These are phyloP conservation scores for Psilocybe mexicana DNA, from an alignment of 1,284 basidiomycete species.

Conservation along the genomic window DNA sequence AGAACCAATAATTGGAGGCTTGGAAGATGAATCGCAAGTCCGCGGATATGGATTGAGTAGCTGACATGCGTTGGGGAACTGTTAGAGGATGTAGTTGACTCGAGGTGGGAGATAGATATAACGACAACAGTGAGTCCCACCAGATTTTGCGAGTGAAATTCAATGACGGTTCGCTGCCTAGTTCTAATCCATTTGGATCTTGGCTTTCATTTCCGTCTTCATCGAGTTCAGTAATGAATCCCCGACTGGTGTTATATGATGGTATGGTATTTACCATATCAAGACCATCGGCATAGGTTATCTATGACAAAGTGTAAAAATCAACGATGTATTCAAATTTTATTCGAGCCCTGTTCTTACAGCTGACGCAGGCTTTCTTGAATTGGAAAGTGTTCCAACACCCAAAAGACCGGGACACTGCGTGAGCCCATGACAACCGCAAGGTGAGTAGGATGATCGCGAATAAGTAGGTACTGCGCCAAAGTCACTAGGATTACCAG, in stretches of 20 bases:
- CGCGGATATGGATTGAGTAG: conserved; percentile 45
- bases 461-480: conserved; percentile 17
- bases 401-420: conserved; percentile 21
- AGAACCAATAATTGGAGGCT: conserved; percentile 68
- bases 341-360: conserved; percentile 12
- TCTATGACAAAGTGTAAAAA: conserved; percentile 12
- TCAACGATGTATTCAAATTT: not conserved
- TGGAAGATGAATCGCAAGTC: conserved; percentile 69
- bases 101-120: conserved; percentile 48
- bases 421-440: conserved; percentile 21
- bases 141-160: conserved; percentile 69
- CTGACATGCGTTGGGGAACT: conserved; percentile 43
- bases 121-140: conserved; percentile 70
- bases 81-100: conserved; percentile 35
- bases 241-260: conserved; percentile 19
- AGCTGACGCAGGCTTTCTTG: conserved; percentile 15
- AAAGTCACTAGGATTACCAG: conserved; percentile 6
- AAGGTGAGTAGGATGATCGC: conserved; percentile 17
- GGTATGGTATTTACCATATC: conserved; percentile 21
- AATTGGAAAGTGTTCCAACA: conserved; percentile 12
- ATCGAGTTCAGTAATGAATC: conserved; percentile 35
- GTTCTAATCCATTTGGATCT: conserved; percentile 25
- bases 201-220: conserved; percentile 37
- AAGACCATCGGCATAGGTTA: conserved; percentile 18
- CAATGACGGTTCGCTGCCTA: conserved; percentile 55